Conservation (phyloP, 768 basidiomycete species). For the Hericium alpestre region DNA sequence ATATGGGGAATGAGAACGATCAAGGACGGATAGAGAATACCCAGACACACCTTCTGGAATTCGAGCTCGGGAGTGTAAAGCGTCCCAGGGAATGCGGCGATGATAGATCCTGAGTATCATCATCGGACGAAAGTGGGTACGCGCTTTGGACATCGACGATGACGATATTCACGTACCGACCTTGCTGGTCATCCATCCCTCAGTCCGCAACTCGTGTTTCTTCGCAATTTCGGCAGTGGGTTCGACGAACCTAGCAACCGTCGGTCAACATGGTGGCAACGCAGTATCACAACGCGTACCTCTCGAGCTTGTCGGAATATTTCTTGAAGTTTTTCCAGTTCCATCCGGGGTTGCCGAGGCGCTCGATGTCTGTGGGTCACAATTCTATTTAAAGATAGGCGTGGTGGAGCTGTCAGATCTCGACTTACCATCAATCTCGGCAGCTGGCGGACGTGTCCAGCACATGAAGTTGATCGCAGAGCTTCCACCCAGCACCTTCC, state of each 20-base stretch:
- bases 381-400: not conserved
- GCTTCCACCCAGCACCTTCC: conserved; percentile 13
- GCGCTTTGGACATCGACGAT: not conserved
- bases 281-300: not conserved
- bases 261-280: too few relatives aligned
- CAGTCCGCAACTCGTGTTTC: not conserved
- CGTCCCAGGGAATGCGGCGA: not conserved
- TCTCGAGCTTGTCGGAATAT: conserved; percentile 16
- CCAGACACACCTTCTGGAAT: not conserved
- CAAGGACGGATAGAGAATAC: too few relatives aligned
- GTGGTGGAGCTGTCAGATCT: too few relatives aligned
- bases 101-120: not conserved
- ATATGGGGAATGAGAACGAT: not conserved
- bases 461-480: conserved; percentile 14
- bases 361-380: conserved; percentile 8
- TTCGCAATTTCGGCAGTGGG: not conserved
- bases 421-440: conserved; percentile 13
- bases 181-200: not conserved
- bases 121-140: not conserved
- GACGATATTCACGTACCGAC: conserved; percentile 1
- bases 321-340: conserved; percentile 15
- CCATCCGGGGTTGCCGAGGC: conserved; percentile 20
- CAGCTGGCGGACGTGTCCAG: conserved; percentile 13
- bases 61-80: not conserved
- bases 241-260: not conserved